Base-by-base conservation (phyloP, 139 green algal species). In the Picochlorum sp. region DNA sequence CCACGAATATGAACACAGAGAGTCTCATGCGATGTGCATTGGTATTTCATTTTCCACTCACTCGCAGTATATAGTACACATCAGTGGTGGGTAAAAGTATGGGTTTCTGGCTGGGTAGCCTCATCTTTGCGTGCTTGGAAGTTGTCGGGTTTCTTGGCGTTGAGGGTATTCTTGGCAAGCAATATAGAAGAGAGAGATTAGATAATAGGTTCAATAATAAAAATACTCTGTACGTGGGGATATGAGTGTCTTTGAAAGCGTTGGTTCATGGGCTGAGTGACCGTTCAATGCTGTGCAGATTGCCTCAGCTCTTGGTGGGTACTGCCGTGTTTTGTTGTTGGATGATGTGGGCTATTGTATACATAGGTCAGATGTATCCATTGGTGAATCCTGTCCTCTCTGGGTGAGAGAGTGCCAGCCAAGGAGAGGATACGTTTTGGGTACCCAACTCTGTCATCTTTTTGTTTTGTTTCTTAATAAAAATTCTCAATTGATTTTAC, bases 311-410 rank as follows among this genome's bases (percentile, higher is more conserved):
- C 4, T 50, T 87, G 28, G 65, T 44, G 24, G 71, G 41, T 8
- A 81, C 73, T 18, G 68, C 78, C 16, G 73, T 85, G 2, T 18
- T 81, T 2, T 87, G 81, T 66, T 79, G 70, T 60, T 87, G 81
- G 81, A 28, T 81, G 45, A 68, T 83, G 78, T 85, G 66, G 86
- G 76, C 68, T 10, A 81, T 93, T 54, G 71, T 90, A 4, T 90
- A 91, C 63, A 75, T 91, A 37, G 84, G 83, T 37, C 84, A 91
- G 57, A 83, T 84, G 67, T 67, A 93, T 58, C 86, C 86, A 7
- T 72, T 92, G 3, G 49, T 92, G 4, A 72, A 66, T 23, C 86
- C 86, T 41, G 34, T 41, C 4, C 74, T 76, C 4, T 47, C 84
- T 37, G 69, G 80, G 68, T 47, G 64, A n/a, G 65, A 28, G 54